These are phyloP conservation scores for Colletotrichum filicis DNA, from an alignment of 2,329 filamentous ascomycete species.

Conservation along the genomic window DNA sequence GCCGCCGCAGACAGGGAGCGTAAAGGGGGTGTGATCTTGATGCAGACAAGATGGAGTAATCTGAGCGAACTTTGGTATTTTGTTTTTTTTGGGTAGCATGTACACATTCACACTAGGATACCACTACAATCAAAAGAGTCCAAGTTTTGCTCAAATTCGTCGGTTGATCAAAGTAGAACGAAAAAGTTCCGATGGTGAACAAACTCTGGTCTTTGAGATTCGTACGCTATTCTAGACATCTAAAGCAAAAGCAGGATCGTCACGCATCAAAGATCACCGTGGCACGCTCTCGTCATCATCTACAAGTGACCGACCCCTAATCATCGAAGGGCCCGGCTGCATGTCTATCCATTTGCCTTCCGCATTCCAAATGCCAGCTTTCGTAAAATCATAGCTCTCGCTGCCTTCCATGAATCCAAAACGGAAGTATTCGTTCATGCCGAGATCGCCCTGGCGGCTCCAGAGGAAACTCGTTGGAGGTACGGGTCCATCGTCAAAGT, in stretches of 20 bases:
- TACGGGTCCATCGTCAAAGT: slow-evolving; percentile 67
- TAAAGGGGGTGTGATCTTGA: background rate
- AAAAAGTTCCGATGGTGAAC: background rate
- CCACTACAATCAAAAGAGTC: background rate
- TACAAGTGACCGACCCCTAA: slow-evolving; percentile 42
- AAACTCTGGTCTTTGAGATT: background rate
- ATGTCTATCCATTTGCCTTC: slow-evolving; percentile 75
- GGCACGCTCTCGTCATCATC: slow-evolving; percentile 37
- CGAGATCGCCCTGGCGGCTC: slow-evolving; percentile 58
- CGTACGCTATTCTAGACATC: background rate
- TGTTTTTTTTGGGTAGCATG: background rate
- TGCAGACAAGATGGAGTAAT: background rate
- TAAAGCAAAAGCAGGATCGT: slow-evolving; percentile 6
- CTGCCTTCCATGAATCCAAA: slow-evolving; percentile 80
- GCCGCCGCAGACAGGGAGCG: slow-evolving; percentile 37
- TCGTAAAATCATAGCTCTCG: slow-evolving; percentile 76
- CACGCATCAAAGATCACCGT: slow-evolving; percentile 31
- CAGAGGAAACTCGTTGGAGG: slow-evolving; percentile 65
- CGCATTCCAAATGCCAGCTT: slow-evolving; percentile 75
- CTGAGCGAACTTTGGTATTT: background rate
- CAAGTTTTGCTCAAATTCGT: background rate
- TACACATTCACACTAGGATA: background rate
- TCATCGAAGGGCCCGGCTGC: slow-evolving; percentile 67
- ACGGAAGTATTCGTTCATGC: slow-evolving; percentile 77
- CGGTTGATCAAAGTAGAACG: background rate